Base-by-base conservation (phyloP, 75 land plant genomes). In the Pseudotsuga menziesii region DNA sequence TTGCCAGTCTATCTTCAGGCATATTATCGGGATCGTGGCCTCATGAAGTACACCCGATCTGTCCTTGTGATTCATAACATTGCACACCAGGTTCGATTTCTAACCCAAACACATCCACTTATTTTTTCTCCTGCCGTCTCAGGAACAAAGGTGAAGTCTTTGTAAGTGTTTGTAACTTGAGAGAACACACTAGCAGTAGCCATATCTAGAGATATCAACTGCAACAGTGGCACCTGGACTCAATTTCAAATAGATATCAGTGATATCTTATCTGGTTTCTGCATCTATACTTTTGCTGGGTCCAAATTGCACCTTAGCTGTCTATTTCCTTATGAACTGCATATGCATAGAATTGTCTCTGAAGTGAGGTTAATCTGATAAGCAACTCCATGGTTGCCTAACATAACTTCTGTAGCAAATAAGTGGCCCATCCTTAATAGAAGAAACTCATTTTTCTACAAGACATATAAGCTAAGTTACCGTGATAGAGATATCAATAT, bases 1-100 rank as follows among this genome's bases (percentile, higher is more conserved):
- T 64, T 97, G 70, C 99, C 99, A n/a, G 98, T 94, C n/a, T 97
- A 97, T 74, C 80, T 97, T 77, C 90, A 94, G 77, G 99, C 99
- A 72, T 94, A 94, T 71, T 97, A 97, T 82, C 91, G 95, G 48
- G 99, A 97, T 87, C 78, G 89, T 84, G 93, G 93, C 9, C 36
- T 85, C 20, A 97, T 97, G 99, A 73, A 77, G 57, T 97, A 83
- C 77, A 72, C 95, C 25, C 91, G 99, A 76, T 94, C 91, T 58
- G 83, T 92, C 57, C 89, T 94, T 69, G 95, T 94, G 35, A 92
- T 97, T 62, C 99, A 97, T 74, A 97, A 97, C 74, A 89, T 97
- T 59, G 99, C 99, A 57, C 96, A 97, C 78, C 99, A 97, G 97
- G 99, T 97, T 56, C 73, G 5, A 19, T 13, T 67, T 20, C 72